Evolutionary conservation across 331 rosid genomes (phyloP), one percentile per base, ranked within the genome.

Genomic region (Phaseolus coccineus): DNA sequence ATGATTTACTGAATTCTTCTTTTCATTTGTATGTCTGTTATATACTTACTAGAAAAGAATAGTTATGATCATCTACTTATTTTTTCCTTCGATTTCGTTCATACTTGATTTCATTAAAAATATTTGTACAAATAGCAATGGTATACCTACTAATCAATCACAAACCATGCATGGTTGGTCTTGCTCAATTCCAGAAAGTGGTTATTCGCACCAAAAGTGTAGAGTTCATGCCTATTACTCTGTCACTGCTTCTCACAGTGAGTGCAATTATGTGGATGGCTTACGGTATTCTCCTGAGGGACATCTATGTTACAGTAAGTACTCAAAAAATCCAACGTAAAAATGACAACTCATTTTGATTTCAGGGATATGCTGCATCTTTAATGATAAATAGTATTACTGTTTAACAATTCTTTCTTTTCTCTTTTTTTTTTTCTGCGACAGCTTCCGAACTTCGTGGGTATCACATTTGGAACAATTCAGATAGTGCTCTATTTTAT

Each of bases 191-290:
- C 68, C 80, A 95, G 99, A 87, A 88, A 83, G 84, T 82, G 84
- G 99, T 95, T 8, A 82, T 95, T 53, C 91, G 90, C 8, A 95
- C 99, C 14, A 95, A 93, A 81, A 95, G 99, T 87, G 98, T 93
- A 14, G 98, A 95, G 86, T 93, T 86, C 87, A 89, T 95, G 99
- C 99, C 99, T 0, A 82, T 95, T 64, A 37, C 85, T 58, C 77
- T 95, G 10, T 93, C 99, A 25, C 74, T 91, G 46, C 96, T 93
- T 64, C 95, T 95, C 85, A 93, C 97, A 57, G 77, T 91, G 33
- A 93, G 99, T 40, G 98, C 99, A 1, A 22, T 87, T 52, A 79
- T 65, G 82, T 95, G 99, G 99, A 85, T 89, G 71, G 7, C 71
- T 3, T 93, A 93, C 37, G 99, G 99, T 40, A 46, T 95, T 56